Evolutionary conservation across 2,329 filamentous ascomycete species (phyloP), one percentile per base, ranked within the genome.

Genomic region (Beauveria asiatica): DNA sequence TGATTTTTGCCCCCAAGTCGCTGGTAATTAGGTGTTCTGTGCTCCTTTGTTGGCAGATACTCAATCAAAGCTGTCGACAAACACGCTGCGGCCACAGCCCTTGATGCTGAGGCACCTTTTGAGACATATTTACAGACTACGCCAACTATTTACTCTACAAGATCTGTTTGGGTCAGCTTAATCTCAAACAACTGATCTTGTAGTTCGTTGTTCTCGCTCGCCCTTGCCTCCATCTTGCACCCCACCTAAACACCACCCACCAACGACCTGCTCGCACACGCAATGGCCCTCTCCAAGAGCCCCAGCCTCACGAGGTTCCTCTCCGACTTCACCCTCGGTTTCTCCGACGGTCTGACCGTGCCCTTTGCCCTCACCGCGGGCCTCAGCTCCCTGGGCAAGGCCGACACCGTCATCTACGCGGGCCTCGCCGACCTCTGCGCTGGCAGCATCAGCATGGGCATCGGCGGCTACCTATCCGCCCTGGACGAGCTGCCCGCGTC

Each of bases 281-380:
- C 9, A 5, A 70, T 67, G 65, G 63, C 64, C 37, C 58, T 60
- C 16, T 57, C 66, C 3, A 62, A 65, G 11, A 71, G 64, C n/a
- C 72, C 70, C 3, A 64, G 64, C 1, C 65, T 73, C 19, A 67
- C 70, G 1, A 73, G 74, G 13, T 78, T 85, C 63, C 72, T 86
- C 13, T 78, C 81, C 44, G 86, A 90, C 72, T 83, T 86, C 61
- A 90, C 88, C 1, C 83, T 90, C 62, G 88, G 88, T 23, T 84
- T 90, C 64, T 84, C 87, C 0, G 88, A 91, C 73, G 88, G 88
- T 13, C 75, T 90, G 62, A 90, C 88, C 0, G 88, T 90, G 0
- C 88, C 88, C 0, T 90, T 91, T 67, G 88, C 88, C 19, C 75
- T 90, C 19, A 90, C 86, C 0, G 87, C 88, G 1, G 87, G 88